These are phyloP conservation scores for Aspergillus heteromorphus DNA, from an alignment of 495 filamentous ascomycete genomes.

Conservation along the genomic window DNA sequence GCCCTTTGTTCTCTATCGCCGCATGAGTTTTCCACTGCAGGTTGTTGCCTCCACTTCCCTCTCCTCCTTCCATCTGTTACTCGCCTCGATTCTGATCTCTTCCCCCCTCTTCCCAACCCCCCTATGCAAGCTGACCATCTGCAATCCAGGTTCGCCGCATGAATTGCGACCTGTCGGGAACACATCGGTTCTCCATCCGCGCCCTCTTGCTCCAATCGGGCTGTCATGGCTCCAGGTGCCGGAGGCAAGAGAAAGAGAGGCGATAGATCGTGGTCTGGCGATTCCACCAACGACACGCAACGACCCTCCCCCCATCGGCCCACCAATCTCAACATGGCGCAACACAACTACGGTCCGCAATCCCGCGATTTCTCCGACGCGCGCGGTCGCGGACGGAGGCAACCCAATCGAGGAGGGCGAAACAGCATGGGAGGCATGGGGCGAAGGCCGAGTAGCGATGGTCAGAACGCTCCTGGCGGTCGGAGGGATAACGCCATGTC, in stretches of 20 bases:
- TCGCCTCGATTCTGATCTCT: neutral
- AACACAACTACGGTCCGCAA: constrained; percentile 42
- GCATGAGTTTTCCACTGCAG: constrained; percentile 16
- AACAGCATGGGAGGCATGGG: constrained; percentile 27
- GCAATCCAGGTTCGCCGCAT: constrained; percentile 30
- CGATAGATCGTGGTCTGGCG: constrained; percentile 48
- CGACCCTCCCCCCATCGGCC: constrained; percentile 64
- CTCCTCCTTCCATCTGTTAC: neutral
- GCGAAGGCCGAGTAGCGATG: constrained; percentile 26
- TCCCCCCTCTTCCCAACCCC: neutral
- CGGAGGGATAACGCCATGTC: constrained; percentile 37
- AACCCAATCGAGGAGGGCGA: constrained; percentile 38
- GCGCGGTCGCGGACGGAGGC: constrained; percentile 41
- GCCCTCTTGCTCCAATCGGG: constrained; percentile 19
- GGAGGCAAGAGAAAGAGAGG: constrained; percentile 55
- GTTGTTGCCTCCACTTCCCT: constrained; percentile 3
- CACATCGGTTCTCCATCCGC: constrained; percentile 25
- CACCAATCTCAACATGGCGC: constrained; percentile 52
- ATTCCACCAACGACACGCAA: constrained; percentile 45
- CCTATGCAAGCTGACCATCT: constrained; percentile 12
- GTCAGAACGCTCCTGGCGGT: constrained; percentile 28
- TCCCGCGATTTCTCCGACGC: constrained; percentile 39
- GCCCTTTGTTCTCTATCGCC: neutral
- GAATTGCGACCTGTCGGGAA: constrained; percentile 32
- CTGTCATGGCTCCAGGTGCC: constrained; percentile 48